These are phyloP conservation scores for Metschnikowia anglica DNA, from an alignment of 805 yeast species.

Conservation along the genomic window DNA sequence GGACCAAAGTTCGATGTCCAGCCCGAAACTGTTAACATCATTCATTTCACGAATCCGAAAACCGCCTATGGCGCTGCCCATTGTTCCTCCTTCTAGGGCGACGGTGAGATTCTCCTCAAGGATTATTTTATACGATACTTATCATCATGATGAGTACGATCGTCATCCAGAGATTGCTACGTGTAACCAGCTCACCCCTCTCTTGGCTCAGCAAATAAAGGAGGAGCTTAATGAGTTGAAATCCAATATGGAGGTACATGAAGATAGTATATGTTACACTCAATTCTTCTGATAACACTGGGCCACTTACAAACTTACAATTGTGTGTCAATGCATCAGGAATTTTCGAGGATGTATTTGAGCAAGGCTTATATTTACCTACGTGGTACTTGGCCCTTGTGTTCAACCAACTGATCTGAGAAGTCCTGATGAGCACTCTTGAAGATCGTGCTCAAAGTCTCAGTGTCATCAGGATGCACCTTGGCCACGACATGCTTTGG, in stretches of 20 bases:
- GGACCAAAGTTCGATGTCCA: conserved; percentile 26
- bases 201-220: conserved; percentile 79
- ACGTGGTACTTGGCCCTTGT: conserved; percentile 19
- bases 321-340: neutral
- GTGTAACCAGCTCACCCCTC: conserved; percentile 86
- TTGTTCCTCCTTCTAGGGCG: conserved; percentile 8
- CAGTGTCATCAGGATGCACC: conserved; percentile 37
- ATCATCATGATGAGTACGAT: conserved; percentile 80
- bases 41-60: conserved; percentile 31
- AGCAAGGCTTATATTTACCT: conserved; percentile 4
- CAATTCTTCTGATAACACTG: conserved; percentile 61
- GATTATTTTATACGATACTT: conserved; percentile 82
- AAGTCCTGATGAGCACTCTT: conserved; percentile 41
- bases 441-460: conserved; percentile 45
- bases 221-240: conserved; percentile 81
- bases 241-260: conserved; percentile 80
- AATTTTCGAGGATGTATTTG: neutral
- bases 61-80: conserved; percentile 20
- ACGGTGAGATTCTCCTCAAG: conserved; percentile 72
- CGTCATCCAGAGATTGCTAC: conserved; percentile 92
- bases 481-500: conserved; percentile 46
- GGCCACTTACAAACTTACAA: neutral
- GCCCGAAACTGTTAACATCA: conserved; percentile 36
- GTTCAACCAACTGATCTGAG: conserved; percentile 20
- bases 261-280: conserved; percentile 73